Evolutionary conservation across 441 rosid genomes (phyloP), one percentile per base, ranked within the genome.

Genomic region (Manihot esculenta): DNA sequence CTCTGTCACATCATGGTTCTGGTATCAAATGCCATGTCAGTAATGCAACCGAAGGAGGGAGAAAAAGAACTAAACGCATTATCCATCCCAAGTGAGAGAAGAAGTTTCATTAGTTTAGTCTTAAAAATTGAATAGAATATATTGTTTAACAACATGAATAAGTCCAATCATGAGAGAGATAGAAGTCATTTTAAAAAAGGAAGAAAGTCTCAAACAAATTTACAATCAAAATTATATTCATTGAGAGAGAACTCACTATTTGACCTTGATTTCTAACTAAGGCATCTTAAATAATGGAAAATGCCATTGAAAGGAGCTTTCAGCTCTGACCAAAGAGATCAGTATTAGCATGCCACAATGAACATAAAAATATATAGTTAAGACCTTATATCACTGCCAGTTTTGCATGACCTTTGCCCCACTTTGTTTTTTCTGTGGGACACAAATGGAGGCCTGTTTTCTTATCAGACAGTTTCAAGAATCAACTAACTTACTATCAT

Each of bases 1-100:
- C 66, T 88, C 98, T 71, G 86, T 78, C 20, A 85, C 74, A 69
- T 87, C 88, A 77, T 91, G 99, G 77, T 88, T 89, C 96, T 95
- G 84, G 64, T 50, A 75, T 76, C 75, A 77, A 42, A 74, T 63
- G 48, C 63, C 17, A 55, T 55, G 69, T 86, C 66, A 76, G 79
- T 41, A 66, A 64, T 55, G 18, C 11, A 68, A 38, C 68, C 69
- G 24, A 61, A 65, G 59, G 12, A 48, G 53, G 49, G 42, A 66
- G 4, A 59, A 53, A 69, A 59, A 33, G 64, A 62, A 47, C n/a
- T 62, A 27, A 41, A 45, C 33, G 23, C 64, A 67, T 38, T 21
- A 45, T 50, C 45, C 53, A 57, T 20, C 7, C 17, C 45, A 30
- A 55, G 23, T 12, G 30, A 60, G n/a, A 69, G 53, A 10, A 30